Evolutionary conservation across 768 basidiomycete genomes (phyloP).

Genomic region (Termitomyces sp.): DNA sequence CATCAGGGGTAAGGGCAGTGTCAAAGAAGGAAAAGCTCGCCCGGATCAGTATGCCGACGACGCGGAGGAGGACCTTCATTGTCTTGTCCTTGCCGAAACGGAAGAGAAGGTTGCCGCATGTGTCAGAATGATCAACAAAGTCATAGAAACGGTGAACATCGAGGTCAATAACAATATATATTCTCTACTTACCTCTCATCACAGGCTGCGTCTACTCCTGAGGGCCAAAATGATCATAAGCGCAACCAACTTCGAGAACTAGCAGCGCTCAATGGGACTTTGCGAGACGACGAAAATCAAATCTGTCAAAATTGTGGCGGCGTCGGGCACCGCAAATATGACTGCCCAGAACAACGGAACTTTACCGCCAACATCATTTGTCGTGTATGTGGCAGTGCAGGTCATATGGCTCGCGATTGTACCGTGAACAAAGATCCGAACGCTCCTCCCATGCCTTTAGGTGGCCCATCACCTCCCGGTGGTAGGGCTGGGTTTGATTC

Average conservation of each 20-base stretch:
- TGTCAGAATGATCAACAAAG: slow-evolving; percentile 93
- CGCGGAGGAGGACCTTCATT: slow-evolving; percentile 98
- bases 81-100: slow-evolving; percentile 89
- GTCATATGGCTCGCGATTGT: slow-evolving; percentile 99
- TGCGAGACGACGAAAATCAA: slow-evolving; percentile 99
- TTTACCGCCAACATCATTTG: slow-evolving; percentile 99
- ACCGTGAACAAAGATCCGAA: slow-evolving; percentile 90
- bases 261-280: slow-evolving; percentile 95
- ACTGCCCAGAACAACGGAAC: slow-evolving; percentile 97
- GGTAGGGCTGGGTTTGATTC: slow-evolving; percentile 88
- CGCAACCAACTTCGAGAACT: slow-evolving; percentile 97
- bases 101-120: slow-evolving; percentile 90
- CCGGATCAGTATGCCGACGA: slow-evolving; percentile 95
- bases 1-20: slow-evolving; percentile 96
- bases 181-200: slow-evolving; percentile 6
- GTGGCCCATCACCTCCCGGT: slow-evolving; percentile 47
- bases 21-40: slow-evolving; percentile 97
- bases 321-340: slow-evolving; percentile 96
- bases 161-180: background rate
- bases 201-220: slow-evolving; percentile 97
- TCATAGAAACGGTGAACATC: slow-evolving; percentile 89
- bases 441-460: slow-evolving; percentile 46
- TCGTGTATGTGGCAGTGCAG: slow-evolving; percentile 95
- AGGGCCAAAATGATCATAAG: slow-evolving; percentile 99
- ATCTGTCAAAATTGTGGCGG: slow-evolving; percentile 97